These are phyloP conservation scores for Lactifluus subvellereus DNA, from an alignment of 768 basidiomycete genomes.

Conservation along the genomic window DNA sequence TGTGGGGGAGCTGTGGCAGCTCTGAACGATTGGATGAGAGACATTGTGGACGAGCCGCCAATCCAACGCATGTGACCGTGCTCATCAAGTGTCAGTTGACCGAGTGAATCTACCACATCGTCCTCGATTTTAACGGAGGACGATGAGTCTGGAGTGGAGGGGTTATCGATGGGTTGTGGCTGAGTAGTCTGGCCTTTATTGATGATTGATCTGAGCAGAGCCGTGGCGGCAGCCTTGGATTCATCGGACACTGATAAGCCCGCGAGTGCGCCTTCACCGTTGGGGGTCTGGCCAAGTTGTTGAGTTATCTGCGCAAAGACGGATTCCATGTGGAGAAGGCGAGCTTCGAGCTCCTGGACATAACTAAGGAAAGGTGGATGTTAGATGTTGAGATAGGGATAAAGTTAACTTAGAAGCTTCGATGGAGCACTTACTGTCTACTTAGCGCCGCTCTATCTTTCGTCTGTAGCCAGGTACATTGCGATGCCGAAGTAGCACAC, in stretches of 20 bases:
- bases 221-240: slow-evolving; percentile 21
- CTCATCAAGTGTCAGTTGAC: slow-evolving; percentile 83
- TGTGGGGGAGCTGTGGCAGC: slow-evolving; percentile 67
- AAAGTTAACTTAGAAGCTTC: slow-evolving; percentile 24
- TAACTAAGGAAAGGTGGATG: slow-evolving; percentile 44
- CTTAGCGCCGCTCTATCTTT: slow-evolving; percentile 88
- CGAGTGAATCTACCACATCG: slow-evolving; percentile 79
- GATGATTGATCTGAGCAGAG: slow-evolving; percentile 27
- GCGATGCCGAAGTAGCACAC: slow-evolving; percentile 64
- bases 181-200: slow-evolving; percentile 23
- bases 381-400: slow-evolving; percentile 16
- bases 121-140: slow-evolving; percentile 56
- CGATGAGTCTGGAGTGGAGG: slow-evolving; percentile 34
- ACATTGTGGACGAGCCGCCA: slow-evolving; percentile 88
- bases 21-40: slow-evolving; percentile 82
- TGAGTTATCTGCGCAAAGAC: slow-evolving; percentile 80
- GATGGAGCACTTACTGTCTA: slow-evolving; percentile 61
- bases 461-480: slow-evolving; percentile 87
- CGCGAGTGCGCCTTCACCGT: slow-evolving; percentile 25
- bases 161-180: slow-evolving; percentile 21
- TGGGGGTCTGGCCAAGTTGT: slow-evolving; percentile 55
- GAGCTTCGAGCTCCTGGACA: slow-evolving; percentile 86
- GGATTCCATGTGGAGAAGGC: slow-evolving; percentile 82
- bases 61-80: slow-evolving; percentile 91
- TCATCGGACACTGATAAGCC: slow-evolving; percentile 14